Evolutionary conservation across 805 yeast genomes (phyloP).

Genomic region (Yamadazyma tumulicola): DNA sequence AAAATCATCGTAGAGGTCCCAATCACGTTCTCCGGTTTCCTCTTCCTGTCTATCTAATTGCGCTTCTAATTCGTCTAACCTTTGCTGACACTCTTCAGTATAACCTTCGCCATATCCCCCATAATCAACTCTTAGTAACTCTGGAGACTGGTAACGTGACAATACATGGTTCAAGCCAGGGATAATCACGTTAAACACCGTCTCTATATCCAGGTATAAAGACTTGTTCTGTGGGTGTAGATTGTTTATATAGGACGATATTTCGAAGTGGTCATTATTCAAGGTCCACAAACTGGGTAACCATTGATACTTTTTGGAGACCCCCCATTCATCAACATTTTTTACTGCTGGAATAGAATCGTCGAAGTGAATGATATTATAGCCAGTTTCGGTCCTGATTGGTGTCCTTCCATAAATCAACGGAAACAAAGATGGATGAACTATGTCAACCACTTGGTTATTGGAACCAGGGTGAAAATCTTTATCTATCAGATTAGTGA

Average conservation of each 20-base stretch:
- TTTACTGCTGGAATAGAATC: slow-evolving; percentile 12
- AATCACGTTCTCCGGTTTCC: slow-evolving; percentile 3
- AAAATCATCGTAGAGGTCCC: slow-evolving; percentile 7
- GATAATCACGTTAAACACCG: slow-evolving; percentile 23
- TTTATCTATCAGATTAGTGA: slow-evolving; percentile 14
- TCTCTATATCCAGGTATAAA: slow-evolving; percentile 27
- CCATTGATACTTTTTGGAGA: slow-evolving; percentile 35
- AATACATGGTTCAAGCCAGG: slow-evolving; percentile 31
- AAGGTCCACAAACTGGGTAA: slow-evolving; percentile 23
- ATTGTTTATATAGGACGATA: slow-evolving; percentile 39
- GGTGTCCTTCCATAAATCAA: slow-evolving; percentile 27
- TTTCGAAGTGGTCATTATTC: slow-evolving; percentile 14
- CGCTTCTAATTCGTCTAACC: background rate
- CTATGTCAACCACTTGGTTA: slow-evolving; percentile 35
- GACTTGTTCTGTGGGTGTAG: slow-evolving; percentile 28
- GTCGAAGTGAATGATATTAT: slow-evolving; percentile 8
- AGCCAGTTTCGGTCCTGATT: slow-evolving; percentile 5
- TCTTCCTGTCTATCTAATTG: slow-evolving; percentile 1
- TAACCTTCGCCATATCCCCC: slow-evolving; percentile 15
- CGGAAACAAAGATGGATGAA: slow-evolving; percentile 41
- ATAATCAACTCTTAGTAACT: slow-evolving; percentile 14
- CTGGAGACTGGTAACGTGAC: slow-evolving; percentile 19
- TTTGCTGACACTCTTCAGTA: slow-evolving; percentile 11
- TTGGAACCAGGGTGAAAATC: slow-evolving; percentile 39
- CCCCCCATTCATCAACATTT: slow-evolving; percentile 12